Percentiles rank a stretch among this genome's conserved stretches.
Conservation (phyloP, 148 eudicot species). For the Chenopodium suecicum region DNA sequence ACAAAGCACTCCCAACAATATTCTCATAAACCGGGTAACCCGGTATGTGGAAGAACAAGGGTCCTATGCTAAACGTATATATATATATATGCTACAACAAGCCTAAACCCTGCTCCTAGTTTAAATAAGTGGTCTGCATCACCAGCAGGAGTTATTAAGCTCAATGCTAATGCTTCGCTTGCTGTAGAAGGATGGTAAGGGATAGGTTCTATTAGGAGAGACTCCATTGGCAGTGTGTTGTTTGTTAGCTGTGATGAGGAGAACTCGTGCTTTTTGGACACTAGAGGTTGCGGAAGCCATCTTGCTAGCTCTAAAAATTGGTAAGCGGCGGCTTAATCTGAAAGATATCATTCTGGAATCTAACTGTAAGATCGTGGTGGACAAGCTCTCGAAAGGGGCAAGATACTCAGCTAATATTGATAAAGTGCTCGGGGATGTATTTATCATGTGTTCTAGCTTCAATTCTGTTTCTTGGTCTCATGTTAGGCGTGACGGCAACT, state of each 20-base stretch:
- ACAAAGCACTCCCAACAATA: no score
- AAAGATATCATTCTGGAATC: not conserved
- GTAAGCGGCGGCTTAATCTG: no score
- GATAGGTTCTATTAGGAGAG: not conserved
- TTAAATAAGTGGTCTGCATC: not conserved
- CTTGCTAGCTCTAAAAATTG: not conserved
- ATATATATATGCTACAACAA: no score
- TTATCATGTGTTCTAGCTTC: not conserved
- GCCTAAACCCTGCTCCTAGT: rapidly evolving
- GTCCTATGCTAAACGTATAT: no score
- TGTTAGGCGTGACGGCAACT: not conserved
- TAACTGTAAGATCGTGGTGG: not conserved
- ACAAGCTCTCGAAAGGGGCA: not conserved
- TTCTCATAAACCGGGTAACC: no score
- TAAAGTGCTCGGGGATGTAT: not conserved
- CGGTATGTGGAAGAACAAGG: no score
- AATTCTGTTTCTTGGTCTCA: not conserved
- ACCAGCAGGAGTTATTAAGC: not conserved
- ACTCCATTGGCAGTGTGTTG: not conserved
- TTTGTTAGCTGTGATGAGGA: not conserved
- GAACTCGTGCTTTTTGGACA: not conserved
- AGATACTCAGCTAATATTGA: no score
- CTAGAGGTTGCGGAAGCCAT: not conserved
- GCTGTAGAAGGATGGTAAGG: not conserved
- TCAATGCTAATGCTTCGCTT: not conserved